These are phyloP conservation scores for Nemania bipapillata DNA, from an alignment of 2,329 filamentous ascomycete species.

Conservation along the genomic window DNA sequence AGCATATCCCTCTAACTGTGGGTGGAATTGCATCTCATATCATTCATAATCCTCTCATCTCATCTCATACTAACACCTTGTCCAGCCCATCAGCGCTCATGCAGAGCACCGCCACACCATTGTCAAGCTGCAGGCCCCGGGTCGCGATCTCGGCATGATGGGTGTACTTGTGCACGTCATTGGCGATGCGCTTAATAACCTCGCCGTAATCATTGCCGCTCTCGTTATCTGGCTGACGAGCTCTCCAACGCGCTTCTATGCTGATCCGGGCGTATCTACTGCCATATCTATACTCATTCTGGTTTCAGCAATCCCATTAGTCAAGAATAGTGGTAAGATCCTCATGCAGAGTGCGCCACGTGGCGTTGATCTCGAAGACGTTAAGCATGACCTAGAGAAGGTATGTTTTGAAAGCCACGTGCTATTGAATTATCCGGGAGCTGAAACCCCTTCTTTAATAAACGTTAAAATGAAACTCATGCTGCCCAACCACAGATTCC, in stretches of 20 bases:
- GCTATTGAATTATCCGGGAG: background rate
- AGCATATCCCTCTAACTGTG: slow-evolving; percentile 46
- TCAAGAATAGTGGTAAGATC: slow-evolving; percentile 71
- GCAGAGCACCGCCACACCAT: slow-evolving; percentile 62
- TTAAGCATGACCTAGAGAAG: slow-evolving; percentile 75
- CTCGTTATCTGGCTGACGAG: slow-evolving; percentile 74
- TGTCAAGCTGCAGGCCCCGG: slow-evolving; percentile 50
- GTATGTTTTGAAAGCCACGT: slow-evolving; percentile 51
- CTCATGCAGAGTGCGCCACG: slow-evolving; percentile 73
- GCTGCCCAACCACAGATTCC: slow-evolving; percentile 63
- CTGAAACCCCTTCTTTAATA: background rate
- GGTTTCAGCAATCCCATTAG: slow-evolving; percentile 69
- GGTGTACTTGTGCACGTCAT: slow-evolving; percentile 77
- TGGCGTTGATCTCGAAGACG: slow-evolving; percentile 68
- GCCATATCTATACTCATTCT: slow-evolving; percentile 80
- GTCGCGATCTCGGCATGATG: slow-evolving; percentile 74
- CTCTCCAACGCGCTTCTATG: slow-evolving; percentile 71
- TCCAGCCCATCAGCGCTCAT: slow-evolving; percentile 54
- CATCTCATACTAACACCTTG: slow-evolving; percentile 14
- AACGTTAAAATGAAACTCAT: background rate
- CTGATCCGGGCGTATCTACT: slow-evolving; percentile 75
- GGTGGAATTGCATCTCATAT: slow-evolving; percentile 11
- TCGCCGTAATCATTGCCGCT: slow-evolving; percentile 77
- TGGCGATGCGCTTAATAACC: slow-evolving; percentile 79
- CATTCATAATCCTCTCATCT: too few species aligned